These are phyloP conservation scores for Nannochloris sp. DNA, from an alignment of 139 green algal species.

Conservation along the genomic window DNA sequence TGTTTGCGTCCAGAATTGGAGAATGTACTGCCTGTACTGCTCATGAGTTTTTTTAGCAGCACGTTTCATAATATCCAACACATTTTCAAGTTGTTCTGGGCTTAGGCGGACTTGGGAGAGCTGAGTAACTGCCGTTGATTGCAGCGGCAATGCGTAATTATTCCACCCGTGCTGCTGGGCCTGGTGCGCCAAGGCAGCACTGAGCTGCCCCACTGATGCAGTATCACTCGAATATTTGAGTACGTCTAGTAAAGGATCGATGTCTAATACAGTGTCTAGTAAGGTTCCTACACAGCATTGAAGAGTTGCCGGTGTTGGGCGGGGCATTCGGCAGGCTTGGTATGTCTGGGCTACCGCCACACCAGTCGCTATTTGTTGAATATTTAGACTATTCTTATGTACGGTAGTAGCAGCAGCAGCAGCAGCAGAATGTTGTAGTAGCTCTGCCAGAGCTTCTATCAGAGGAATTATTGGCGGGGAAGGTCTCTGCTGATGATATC, in stretches of 20 bases:
- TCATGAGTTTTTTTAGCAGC: not conserved
- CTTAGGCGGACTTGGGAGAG: not conserved
- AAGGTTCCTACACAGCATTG: not conserved
- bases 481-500: not conserved
- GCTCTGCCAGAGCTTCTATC: not conserved
- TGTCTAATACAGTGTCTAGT: not conserved
- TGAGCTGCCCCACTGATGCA: too few relatives aligned
- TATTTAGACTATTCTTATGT: not conserved
- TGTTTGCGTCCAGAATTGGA: not conserved
- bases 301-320: not conserved
- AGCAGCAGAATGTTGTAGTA: not conserved
- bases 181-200: not conserved
- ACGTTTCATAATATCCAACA: not conserved
- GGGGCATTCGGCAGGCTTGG: not conserved
- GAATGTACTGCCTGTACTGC: conserved; percentile 1
- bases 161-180: not conserved
- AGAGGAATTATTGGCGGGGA: not conserved
- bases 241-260: too few relatives aligned
- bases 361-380: not conserved
- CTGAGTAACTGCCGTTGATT: not conserved
- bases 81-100: not conserved
- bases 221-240: too few relatives aligned
- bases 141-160: not conserved
- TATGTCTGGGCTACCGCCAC: not conserved
- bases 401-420: too few relatives aligned